Evolutionary conservation across 768 basidiomycete species (phyloP).

Genomic region (Sarcodon sp.): DNA sequence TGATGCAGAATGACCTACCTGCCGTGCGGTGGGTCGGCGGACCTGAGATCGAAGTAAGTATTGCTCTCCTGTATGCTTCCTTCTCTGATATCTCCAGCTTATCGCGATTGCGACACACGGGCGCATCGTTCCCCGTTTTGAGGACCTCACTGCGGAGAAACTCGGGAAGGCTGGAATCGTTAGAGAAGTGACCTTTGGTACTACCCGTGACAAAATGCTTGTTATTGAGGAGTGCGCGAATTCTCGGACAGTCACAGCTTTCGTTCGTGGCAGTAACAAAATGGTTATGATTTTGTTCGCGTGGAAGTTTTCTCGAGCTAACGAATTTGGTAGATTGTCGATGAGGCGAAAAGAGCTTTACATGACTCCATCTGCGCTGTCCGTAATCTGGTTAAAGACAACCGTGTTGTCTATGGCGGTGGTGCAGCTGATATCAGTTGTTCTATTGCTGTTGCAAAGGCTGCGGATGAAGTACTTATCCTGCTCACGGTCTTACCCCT

Average conservation of each 20-base stretch:
- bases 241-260: slow-evolving; percentile 90
- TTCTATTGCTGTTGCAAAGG: slow-evolving; percentile 84
- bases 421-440: slow-evolving; percentile 97
- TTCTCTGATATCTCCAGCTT: slow-evolving; percentile 35
- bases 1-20: slow-evolving; percentile 97
- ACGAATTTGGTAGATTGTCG: slow-evolving; percentile 63
- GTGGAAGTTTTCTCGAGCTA: not conserved
- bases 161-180: slow-evolving; percentile 91
- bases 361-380: slow-evolving; percentile 98
- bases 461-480: slow-evolving; percentile 71
- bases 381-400: slow-evolving; percentile 88
- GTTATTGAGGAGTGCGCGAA: slow-evolving; percentile 99
- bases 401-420: slow-evolving; percentile 96
- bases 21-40: slow-evolving; percentile 99
- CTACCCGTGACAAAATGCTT: slow-evolving; percentile 98
- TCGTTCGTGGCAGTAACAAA: slow-evolving; percentile 96
- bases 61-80: not conserved
- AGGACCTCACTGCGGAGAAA: slow-evolving; percentile 86
- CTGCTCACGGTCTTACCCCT: slow-evolving; percentile 6
- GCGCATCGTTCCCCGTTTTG: slow-evolving; percentile 95
- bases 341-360: slow-evolving; percentile 94
- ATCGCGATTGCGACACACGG: slow-evolving; percentile 98
- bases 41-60: slow-evolving; percentile 87
- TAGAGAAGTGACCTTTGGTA: slow-evolving; percentile 90
- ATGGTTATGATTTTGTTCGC: slow-evolving; percentile 47